Evolutionary conservation across 2,329 filamentous ascomycete species (phyloP).

Genomic region (Ophiocordyceps camponoti-saundersi): DNA sequence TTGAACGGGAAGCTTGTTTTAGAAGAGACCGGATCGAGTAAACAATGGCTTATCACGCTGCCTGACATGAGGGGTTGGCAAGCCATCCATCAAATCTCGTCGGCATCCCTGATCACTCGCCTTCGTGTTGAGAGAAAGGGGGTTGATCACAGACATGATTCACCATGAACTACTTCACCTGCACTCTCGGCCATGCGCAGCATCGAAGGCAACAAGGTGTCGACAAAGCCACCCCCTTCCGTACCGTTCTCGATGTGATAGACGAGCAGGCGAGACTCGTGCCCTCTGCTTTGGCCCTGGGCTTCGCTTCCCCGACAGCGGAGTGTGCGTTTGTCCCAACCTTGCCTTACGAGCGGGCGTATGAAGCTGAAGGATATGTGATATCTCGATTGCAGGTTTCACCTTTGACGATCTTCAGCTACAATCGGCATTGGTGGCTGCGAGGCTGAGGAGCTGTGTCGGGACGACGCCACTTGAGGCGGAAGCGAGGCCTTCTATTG

Average conservation of each 20-base stretch:
- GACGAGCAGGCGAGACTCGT: constrained; percentile 23
- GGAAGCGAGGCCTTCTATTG: constrained; percentile 9
- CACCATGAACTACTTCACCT: constrained; percentile 34
- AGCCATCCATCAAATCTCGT: no score
- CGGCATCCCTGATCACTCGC: no score
- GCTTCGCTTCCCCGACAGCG: constrained; percentile 20
- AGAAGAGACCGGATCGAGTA: no score
- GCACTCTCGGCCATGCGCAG: constrained; percentile 39
- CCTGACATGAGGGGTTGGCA: no score
- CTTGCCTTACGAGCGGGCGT: not conserved
- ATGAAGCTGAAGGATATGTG: not conserved
- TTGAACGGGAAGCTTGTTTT: no score
- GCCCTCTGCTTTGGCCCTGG: constrained; percentile 27
- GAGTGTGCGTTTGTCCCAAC: not conserved
- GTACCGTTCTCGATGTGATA: constrained; percentile 31
- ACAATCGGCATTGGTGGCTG: not conserved
- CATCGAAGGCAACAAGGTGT: constrained; percentile 10
- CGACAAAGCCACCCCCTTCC: constrained; percentile 16
- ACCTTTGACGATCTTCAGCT: not conserved
- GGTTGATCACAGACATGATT: no score
- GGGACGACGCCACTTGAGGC: not conserved
- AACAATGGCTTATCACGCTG: no score
- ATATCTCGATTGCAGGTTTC: not conserved
- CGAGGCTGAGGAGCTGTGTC: not conserved
- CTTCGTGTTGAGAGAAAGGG: no score